A percentile compares a stretch with the other conserved stretches of the same genome.
Conservation (phyloP, 78 protist genomes). For the Dictyostelium firmibasis region DNA sequence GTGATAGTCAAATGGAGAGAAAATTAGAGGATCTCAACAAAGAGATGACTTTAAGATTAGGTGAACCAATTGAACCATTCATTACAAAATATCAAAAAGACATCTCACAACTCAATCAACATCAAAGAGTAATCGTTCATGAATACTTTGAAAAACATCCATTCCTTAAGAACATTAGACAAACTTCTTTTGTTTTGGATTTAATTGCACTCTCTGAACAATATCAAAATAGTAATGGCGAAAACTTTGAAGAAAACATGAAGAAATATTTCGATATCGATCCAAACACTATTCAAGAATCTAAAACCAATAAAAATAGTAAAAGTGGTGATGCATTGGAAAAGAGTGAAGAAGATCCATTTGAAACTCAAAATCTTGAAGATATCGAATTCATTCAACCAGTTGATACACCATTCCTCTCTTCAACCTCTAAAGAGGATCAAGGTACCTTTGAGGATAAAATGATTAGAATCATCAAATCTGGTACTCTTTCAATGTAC, state of each 20-base stretch:
- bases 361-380: background rate
- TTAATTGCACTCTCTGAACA: conserved; percentile 15
- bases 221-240: background rate
- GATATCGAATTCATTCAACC: background rate
- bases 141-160: conserved; percentile 45
- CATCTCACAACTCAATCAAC: background rate
- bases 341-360: background rate
- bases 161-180: conserved; percentile 40
- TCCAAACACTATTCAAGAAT: background rate
- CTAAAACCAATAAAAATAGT: too few species aligned
- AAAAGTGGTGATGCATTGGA: too few species aligned
- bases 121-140: background rate
- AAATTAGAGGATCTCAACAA: background rate
- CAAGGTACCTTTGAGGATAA: background rate
- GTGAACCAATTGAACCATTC: conserved; percentile 10
- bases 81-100: background rate
- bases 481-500: background rate
- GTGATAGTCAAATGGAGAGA: background rate
- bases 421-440: background rate
- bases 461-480: background rate
- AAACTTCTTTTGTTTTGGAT: conserved; percentile 30
- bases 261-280: background rate
- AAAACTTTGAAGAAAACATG: conserved; percentile 2
- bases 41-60: background rate
- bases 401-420: conserved; percentile 2